Conservation (phyloP, 23 red algal species). For the Gracilariopsis chorda region DNA sequence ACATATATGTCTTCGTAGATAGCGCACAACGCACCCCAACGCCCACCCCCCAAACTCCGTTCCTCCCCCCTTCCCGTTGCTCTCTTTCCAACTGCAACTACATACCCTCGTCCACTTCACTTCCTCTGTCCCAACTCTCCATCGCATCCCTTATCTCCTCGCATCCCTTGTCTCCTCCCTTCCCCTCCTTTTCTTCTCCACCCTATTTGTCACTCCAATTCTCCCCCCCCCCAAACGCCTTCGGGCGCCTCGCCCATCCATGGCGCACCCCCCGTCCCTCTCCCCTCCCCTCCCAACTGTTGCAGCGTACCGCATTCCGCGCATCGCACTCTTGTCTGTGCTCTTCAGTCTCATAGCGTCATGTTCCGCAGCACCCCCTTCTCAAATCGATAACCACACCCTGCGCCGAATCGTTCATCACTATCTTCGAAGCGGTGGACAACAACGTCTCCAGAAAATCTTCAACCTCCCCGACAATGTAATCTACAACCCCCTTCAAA, state of each 20-base stretch:
- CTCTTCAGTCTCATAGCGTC: not conserved
- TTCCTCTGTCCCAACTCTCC: too few species aligned
- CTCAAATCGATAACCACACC: not conserved
- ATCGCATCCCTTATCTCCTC: too few species aligned
- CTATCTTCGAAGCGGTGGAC: constrained; percentile 29
- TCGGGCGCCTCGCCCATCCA: too few species aligned
- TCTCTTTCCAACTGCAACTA: too few species aligned
- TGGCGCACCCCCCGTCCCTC: not conserved
- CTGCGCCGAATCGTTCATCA: not conserved
- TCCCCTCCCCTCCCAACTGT: not conserved
- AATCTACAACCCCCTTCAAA: constrained; percentile 16
- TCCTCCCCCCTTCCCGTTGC: too few species aligned
- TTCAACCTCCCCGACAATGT: constrained; percentile 14
- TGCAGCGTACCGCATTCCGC: not conserved
- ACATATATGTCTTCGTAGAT: too few species aligned
- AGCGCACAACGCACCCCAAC: too few species aligned
- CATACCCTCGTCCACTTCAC: too few species aligned
- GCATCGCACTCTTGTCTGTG: not conserved
- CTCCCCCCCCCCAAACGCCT: not conserved
- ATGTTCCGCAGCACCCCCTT: not conserved
- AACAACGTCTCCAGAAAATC: not conserved
- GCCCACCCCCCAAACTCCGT: too few species aligned
- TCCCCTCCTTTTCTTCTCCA: not conserved
- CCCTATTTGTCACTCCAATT: not conserved
- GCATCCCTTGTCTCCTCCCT: not conserved